These are phyloP conservation scores for Firmiana major DNA, from an alignment of 345 rosid genomes.

Conservation along the genomic window DNA sequence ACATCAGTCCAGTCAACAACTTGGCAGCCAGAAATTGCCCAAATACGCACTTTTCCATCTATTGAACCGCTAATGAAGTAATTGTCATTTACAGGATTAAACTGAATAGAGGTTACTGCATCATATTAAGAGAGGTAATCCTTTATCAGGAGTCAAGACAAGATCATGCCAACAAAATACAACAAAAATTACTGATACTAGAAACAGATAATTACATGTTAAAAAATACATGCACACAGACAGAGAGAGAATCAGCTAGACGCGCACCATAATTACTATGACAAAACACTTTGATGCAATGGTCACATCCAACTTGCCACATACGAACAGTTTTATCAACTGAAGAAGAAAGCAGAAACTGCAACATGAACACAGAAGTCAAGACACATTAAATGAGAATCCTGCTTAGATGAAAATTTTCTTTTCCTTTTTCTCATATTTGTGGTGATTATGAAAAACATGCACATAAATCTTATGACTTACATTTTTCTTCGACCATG, in stretches of 20 bases:
- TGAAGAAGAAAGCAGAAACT: conserved; percentile 78
- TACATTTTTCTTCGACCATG: conserved; percentile 81
- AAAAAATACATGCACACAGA: neutral
- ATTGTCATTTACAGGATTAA: conserved; percentile 71
- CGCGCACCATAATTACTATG: conserved; percentile 73
- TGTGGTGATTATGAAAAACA: neutral
- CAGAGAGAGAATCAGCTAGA: neutral
- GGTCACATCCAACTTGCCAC: conserved; percentile 64
- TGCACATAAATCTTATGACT: conserved; percentile 24
- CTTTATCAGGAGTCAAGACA: neutral
- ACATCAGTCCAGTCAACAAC: conserved; percentile 81
- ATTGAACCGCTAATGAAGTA: conserved; percentile 82
- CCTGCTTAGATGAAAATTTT: neutral
- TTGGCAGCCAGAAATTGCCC: conserved; percentile 58
- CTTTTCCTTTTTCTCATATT: neutral
- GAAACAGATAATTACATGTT: conserved; percentile 5
- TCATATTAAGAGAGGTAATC: neutral
- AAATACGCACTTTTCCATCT: conserved; percentile 83
- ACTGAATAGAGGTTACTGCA: conserved; percentile 83
- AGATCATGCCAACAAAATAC: conserved; percentile 1
- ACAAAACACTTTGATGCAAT: conserved; percentile 54
- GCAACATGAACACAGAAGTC: conserved; percentile 32
- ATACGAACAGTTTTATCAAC: conserved; percentile 71
- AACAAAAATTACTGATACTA: neutral
- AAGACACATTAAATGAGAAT: conserved; percentile 1